Base-by-base conservation (phyloP, 192 early-diverging fungal genomes). In the Spizellomyces sp. region DNA sequence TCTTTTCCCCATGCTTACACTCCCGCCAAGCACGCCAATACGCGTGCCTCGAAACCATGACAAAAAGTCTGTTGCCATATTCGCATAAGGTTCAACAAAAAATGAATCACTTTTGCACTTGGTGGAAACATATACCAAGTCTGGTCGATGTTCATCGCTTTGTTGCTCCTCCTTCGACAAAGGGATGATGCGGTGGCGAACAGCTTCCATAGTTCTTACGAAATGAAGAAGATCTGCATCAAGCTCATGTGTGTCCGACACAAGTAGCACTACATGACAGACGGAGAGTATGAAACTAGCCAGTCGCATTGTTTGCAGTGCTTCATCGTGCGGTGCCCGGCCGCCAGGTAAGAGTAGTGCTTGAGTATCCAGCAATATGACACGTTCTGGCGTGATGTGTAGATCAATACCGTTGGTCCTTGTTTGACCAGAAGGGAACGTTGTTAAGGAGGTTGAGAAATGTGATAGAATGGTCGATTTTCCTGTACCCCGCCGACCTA, bases 401-500 rank as follows among this genome's bases (percentile, higher is more conserved):
- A 91, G 77, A 60, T 90, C 86, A 41, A 91, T 82, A 0, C 90
- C 89, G 9, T 65, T 67, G 0, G 88, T 88, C 44, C 84, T 80
- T 43, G 77, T 75, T 41, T 47, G 45, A 9, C 64, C 56, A 36
- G 67, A 67, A 64, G 62, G 75, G 14, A 73, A 70, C 21, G 36
- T 63, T 7, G 62, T 55, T 7, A 81, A 67, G 15, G 69, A 47
- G 45, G 77, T 69, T 19, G 82, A 75, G 58, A 91, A 81, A 14
- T 80, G 70, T 4, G 90, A 89, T 12, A 90, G 57, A 4, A 91
- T 56, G 0, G 87, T 78, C 1, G 86, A 86, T 61, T 91, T 91
- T 0, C 90, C 90, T 14, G 84, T 83, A 6, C 87, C 85, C 75
- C 85, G 86, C n/a, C 80, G 62, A 27, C 90, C 90, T 45, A 91